Conservation (phyloP, 768 basidiomycete genomes). For the Amanita rubescens region DNA sequence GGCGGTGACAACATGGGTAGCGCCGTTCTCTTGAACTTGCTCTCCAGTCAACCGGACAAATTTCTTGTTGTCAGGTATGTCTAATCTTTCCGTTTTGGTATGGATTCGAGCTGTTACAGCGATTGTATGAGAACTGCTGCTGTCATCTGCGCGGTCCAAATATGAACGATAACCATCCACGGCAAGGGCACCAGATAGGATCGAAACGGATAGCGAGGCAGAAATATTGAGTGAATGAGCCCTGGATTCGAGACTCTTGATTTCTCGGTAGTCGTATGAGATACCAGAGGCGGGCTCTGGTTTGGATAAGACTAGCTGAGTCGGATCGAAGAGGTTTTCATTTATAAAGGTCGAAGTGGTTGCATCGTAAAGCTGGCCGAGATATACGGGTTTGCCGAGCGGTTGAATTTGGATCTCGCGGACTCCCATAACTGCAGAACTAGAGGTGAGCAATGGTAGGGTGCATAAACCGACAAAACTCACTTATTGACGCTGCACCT, state of each 20-base stretch:
- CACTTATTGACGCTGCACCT: no score
- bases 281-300: not conserved
- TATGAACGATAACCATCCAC: slow-evolving; percentile 7
- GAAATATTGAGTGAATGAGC: not conserved
- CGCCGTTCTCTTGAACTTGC: slow-evolving; percentile 1
- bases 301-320: not conserved
- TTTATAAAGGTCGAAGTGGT: not conserved
- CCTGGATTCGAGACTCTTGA: not conserved
- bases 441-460: not conserved
- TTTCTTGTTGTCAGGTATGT: not conserved
- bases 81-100: slow-evolving; percentile 6
- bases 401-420: not conserved
- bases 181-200: slow-evolving; percentile 1
- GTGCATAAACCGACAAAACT: not conserved
- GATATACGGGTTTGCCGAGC: not conserved
- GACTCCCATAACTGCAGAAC: not conserved
- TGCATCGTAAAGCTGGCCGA: slow-evolving; percentile 1
- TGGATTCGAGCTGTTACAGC: slow-evolving; percentile 5
- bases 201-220: slow-evolving; percentile 24
- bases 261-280: not conserved
- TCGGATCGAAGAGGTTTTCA: not conserved
- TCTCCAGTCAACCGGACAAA: not conserved
- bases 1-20: slow-evolving; percentile 14
- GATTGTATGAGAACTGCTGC: slow-evolving; percentile 7
- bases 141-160: slow-evolving; percentile 8